Evolutionary conservation across 257 asterid genomes (phyloP).

Genomic region (Nicotiana obtusifolia): DNA sequence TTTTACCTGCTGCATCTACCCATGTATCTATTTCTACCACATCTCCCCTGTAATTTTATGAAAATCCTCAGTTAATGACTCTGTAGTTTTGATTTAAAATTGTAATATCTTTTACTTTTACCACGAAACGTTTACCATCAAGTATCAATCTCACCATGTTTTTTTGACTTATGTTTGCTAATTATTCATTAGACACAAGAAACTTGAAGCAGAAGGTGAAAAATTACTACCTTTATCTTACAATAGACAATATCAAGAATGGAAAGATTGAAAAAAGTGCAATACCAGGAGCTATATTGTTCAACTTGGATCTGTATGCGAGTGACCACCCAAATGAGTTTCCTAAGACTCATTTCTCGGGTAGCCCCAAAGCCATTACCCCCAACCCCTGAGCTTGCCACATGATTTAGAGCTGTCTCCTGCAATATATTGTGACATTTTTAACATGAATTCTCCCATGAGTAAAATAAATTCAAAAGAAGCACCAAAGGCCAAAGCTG

Average conservation of each 20-base stretch:
- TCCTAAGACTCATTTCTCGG: conserved; percentile 72
- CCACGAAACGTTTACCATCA: background rate
- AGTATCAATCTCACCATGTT: background rate
- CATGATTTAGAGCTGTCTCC: conserved; percentile 92
- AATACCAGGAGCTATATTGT: conserved; percentile 69
- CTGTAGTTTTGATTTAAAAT: background rate
- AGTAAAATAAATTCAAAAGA: background rate
- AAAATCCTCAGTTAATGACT: background rate
- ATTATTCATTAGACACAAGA: background rate
- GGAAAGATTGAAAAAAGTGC: background rate
- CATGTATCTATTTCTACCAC: conserved; percentile 85
- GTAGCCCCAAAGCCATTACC: conserved; percentile 87
- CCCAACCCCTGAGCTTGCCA: conserved; percentile 61
- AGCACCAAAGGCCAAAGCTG: background rate
- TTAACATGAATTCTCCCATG: background rate
- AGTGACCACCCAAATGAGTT: conserved; percentile 83
- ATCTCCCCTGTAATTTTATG: conserved; percentile 53
- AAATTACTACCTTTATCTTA: background rate
- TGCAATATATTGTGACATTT: conserved; percentile 5
- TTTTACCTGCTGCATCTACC: conserved; percentile 90
- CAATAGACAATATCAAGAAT: background rate
- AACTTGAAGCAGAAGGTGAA: background rate
- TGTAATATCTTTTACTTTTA: too few relatives aligned
- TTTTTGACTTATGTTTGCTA: background rate
- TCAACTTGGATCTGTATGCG: conserved; percentile 63